Percentiles rank a stretch among this genome's conserved stretches.
Conservation (phyloP, 176 grass and related monocot genomes). For the maize (Zea mays) region Zm-B73-REFERENCE-NAM-5.0 NC_050099.1:225225001-225225500, state of each 20-base stretch:
- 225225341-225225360: not conserved
- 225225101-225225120: constrained; percentile 56
- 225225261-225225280: constrained; percentile 31
- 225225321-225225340: constrained; percentile 18
- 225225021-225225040: constrained; percentile 46
- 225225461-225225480: too few relatives aligned
- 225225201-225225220: not conserved
- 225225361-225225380: constrained; percentile 30
- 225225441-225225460: too few relatives aligned
- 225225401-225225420: too few relatives aligned
- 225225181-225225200: constrained; percentile 33
- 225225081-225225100: constrained; percentile 67
- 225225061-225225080: constrained; percentile 74
- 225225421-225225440: too few relatives aligned
- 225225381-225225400: constrained; percentile 17
- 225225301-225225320: constrained; percentile 6
- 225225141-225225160: constrained; percentile 54
- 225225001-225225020: constrained; percentile 70
- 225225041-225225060: constrained; percentile 60
- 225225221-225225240: constrained; percentile 53
- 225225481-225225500: not conserved
- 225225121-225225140: constrained; percentile 55
- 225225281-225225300: constrained; percentile 29
- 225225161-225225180: constrained; percentile 54
- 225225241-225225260: constrained; percentile 58